Evolutionary conservation across 257 asterid species (phyloP).

Genomic region (Marsdenia floribunda): DNA sequence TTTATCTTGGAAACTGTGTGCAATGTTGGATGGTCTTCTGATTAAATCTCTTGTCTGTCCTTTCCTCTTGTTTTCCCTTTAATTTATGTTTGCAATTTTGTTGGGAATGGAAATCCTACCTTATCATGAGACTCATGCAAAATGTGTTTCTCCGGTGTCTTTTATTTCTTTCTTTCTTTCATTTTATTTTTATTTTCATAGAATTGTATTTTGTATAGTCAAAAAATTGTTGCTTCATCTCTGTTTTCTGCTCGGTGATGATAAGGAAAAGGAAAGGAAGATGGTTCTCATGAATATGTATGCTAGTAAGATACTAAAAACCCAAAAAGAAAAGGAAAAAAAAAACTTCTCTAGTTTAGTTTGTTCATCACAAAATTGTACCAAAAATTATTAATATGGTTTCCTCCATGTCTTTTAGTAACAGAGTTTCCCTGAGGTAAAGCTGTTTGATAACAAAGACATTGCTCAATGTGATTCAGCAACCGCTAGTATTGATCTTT

Average conservation of each 20-base stretch:
- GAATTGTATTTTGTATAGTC: too few relatives aligned
- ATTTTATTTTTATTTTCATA: too few relatives aligned
- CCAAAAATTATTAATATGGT: neutral
- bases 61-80: neutral
- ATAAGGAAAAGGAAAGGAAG: too few relatives aligned
- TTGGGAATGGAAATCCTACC: neutral
- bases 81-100: neutral
- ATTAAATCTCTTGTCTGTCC: neutral
- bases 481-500: too few relatives aligned
- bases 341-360: neutral
- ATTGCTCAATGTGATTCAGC: too few relatives aligned
- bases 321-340: neutral
- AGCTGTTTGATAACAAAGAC: too few relatives aligned
- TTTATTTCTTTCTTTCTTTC: neutral
- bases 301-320: neutral
- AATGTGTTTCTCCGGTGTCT: neutral
- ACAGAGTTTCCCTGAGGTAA: neutral
- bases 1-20: neutral
- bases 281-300: neutral
- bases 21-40: neutral
- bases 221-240: neutral
- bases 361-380: neutral
- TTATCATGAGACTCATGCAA: neutral
- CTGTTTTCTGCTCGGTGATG: too few relatives aligned
- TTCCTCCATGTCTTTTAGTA: neutral